These are phyloP conservation scores for Arthrobotrys iridis DNA, from an alignment of 2,329 filamentous ascomycete genomes.

Conservation along the genomic window DNA sequence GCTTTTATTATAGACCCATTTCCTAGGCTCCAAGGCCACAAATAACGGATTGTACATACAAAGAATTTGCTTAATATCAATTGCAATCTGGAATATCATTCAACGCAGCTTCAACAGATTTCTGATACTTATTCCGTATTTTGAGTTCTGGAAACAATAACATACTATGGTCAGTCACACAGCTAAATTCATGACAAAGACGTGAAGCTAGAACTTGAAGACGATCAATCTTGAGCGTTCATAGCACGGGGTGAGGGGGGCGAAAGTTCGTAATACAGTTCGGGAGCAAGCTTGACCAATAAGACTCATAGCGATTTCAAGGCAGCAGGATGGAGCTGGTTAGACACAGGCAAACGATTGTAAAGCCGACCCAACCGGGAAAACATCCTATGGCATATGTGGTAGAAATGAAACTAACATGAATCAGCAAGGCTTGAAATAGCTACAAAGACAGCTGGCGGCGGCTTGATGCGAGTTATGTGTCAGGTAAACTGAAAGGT, in stretches of 20 bases:
- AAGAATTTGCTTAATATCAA: neutral
- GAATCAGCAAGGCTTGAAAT: neutral
- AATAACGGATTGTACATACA: neutral
- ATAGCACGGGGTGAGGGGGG: neutral
- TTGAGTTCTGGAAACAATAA: neutral
- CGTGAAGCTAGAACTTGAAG: neutral
- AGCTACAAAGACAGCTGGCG: neutral
- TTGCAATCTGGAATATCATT: neutral
- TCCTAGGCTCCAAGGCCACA: neutral
- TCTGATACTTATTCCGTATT: neutral
- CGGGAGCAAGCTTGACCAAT: neutral
- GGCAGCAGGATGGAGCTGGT: neutral
- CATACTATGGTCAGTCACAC: neutral
- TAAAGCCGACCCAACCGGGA: neutral
- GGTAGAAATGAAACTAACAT: neutral
- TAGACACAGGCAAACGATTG: neutral
- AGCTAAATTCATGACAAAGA: neutral
- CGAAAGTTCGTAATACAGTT: too few relatives aligned
- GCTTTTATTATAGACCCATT: too few relatives aligned
- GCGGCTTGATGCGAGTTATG: neutral
- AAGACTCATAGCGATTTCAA: neutral
- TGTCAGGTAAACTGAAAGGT: neutral
- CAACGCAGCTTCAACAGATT: neutral
- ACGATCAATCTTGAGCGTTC: neutral
- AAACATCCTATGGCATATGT: neutral